Evolutionary conservation across 1,284 basidiomycete species (phyloP).

Genomic region (Microbotryum saponariae): DNA sequence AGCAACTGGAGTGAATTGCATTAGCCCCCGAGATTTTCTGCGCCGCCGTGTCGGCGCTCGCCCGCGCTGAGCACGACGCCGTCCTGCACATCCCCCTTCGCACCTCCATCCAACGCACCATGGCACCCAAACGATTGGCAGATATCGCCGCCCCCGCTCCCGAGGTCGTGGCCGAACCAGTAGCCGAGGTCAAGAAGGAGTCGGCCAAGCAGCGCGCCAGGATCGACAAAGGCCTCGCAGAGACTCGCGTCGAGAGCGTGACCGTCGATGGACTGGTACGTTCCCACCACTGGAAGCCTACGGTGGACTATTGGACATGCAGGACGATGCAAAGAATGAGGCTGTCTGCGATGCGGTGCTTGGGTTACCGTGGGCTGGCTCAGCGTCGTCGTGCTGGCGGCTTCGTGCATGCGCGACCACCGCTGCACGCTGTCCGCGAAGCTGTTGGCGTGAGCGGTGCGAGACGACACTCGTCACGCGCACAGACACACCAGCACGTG

Average conservation of each 20-base stretch:
- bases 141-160: constrained; percentile 23
- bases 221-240: constrained; percentile 25
- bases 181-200: constrained; percentile 12
- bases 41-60: neutral
- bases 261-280: constrained; percentile 31
- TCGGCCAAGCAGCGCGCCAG: constrained; percentile 18
- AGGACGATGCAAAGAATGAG: too few relatives aligned
- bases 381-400: too few relatives aligned
- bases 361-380: too few relatives aligned
- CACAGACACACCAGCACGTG: too few relatives aligned
- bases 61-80: neutral
- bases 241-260: constrained; percentile 22
- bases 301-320: too few relatives aligned
- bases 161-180: constrained; percentile 11
- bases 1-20: neutral
- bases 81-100: too few relatives aligned
- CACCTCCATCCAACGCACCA: neutral
- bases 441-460: too few relatives aligned
- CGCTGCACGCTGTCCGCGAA: too few relatives aligned
- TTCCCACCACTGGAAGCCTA: neutral
- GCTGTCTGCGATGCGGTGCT: too few relatives aligned
- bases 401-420: too few relatives aligned
- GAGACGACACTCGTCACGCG: too few relatives aligned
- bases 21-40: too few relatives aligned
- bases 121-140: constrained; percentile 22